Evolutionary conservation across 2,329 filamentous ascomycete genomes (phyloP), one percentile per base, ranked within the genome.

Genomic region (Colletotrichum kahawae): DNA sequence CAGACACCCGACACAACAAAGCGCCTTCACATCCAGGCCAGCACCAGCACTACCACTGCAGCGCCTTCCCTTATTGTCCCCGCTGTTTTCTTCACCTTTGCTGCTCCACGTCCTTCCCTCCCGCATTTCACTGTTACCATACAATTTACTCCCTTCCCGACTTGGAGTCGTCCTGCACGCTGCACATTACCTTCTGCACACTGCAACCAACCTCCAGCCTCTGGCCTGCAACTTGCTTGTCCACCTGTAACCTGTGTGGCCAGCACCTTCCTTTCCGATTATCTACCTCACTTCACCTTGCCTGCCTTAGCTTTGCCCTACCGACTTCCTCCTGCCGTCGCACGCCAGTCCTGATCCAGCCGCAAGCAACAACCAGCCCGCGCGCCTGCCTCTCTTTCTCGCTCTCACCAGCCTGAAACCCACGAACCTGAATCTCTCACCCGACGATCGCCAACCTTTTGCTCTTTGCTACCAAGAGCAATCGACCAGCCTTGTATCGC

Each of bases 221-320:
- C 13, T 31, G 27, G 27, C 27, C 31, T 63, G 59, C 31, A 12
- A 31, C 59, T 31, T 34, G 43, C 33, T 59, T 59, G 29, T 59
- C 27, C 54, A 48, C 43, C 43, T 21, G 43, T 18, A 48, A 48
- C 43, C 43, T 48, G 43, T 48, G 43, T 48, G 43, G 43, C 43
- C 10, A 48, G 43, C 43, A 48, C 43, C 43, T 48, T 48, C n/a
- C 43, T 48, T 7, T 8, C 0, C 43, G 5, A 18, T 48, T 67
- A 21, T 27, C 48, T 48, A 10, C 43, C 27, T 12, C 13, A 66
- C 18, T 24, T 34, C 48, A 16, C 29, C 56, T 51, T 21, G 48
- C 27, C 65, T 69, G 43, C 60, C 70, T 73, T 34, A 27, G 67
- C 56, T 54, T 69, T 74, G 43, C 43, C 43, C 5, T 74, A 54